Conservation (phyloP, 495 filamentous ascomycete species). For the Hypoxylon rickii region DNA sequence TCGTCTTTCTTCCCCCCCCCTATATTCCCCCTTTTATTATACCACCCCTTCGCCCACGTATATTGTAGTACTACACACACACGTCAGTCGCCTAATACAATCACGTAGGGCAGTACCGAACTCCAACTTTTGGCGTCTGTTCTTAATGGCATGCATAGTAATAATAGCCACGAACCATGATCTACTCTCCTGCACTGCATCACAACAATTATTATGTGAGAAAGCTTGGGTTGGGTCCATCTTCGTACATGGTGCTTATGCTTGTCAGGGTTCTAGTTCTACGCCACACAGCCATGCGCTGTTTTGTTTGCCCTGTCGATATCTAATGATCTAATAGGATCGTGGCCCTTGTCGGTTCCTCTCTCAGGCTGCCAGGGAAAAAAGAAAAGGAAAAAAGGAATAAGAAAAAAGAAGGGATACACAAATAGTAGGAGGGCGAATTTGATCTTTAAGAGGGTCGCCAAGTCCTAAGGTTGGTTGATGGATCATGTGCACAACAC, state of each 20-base stretch:
- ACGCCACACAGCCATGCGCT: conserved; percentile 19
- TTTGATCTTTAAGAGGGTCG: conserved; percentile 16
- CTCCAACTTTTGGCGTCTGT: conserved; percentile 33
- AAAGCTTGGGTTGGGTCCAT: conserved; percentile 40
- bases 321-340: conserved; percentile 34
- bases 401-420: background rate
- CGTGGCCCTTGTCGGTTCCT: conserved; percentile 21
- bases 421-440: background rate
- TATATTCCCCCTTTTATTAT: conserved; percentile 5
- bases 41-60: conserved; percentile 5
- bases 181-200: conserved; percentile 38
- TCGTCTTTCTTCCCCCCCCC: background rate
- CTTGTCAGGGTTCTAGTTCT: conserved; percentile 28
- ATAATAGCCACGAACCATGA: conserved; percentile 44
- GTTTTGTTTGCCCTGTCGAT: conserved; percentile 25
- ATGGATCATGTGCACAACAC: conserved; percentile 24
- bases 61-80: conserved; percentile 24
- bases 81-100: no score
- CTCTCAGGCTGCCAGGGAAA: conserved; percentile 2
- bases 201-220: conserved; percentile 38
- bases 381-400: background rate
- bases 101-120: conserved; percentile 33
- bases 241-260: conserved; percentile 39
- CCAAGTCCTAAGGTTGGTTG: no score
- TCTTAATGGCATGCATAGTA: conserved; percentile 33